Base-by-base conservation (phyloP, 257 asterid genomes). In the Euphrasia confusa region DNA sequence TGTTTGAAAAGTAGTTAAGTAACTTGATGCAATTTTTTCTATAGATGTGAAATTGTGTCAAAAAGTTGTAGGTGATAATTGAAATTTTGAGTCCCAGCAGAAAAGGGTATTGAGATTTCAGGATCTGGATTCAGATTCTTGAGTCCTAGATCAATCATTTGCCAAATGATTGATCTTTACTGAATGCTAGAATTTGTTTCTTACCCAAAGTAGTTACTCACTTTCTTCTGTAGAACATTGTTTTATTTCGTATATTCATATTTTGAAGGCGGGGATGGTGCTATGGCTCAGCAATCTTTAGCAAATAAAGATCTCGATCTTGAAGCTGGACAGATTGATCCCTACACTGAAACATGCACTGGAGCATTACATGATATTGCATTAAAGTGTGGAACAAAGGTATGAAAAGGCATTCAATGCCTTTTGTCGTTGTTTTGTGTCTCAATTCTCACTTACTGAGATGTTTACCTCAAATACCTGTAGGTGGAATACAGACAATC, bases 301-400 rank as follows among this genome's bases (percentile, higher is more conserved):
- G 77, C 67, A 59, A 78, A 65, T 71, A 86, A 84, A 74, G 90
- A 79, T 70, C 74, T 74, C 60, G 95, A 84, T 67, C 74, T 83
- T 68, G 95, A 89, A 83, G 80, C 89, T 74, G 99, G 95, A 45
- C 89, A 84, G 72, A 71, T 77, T 54, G 97, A 83, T 69, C 83
- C 86, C 61, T 79, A 64, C 68, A 61, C 80, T 18, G 96, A 89
- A 66, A 75, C 95, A 10, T 77, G 78, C 55, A 73, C 72, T 64
- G 94, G 75, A 68, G 96, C 78, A 47, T 79, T 93, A 45, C 92
- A 80, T 60, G 94, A 93, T 59, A 93, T 93, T 65, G 99, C 97
- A 58, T 67, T 72, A 7, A 85, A 80, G 79, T 93, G 97, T 77
- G 93, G 97, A 74, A 65, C 95, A 32, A 89, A 87, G 96, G 97